phyloP scores from a whole-genome alignment of 1,284 basidiomycete genomes.

The Caloboletus inedulis region DNA sequence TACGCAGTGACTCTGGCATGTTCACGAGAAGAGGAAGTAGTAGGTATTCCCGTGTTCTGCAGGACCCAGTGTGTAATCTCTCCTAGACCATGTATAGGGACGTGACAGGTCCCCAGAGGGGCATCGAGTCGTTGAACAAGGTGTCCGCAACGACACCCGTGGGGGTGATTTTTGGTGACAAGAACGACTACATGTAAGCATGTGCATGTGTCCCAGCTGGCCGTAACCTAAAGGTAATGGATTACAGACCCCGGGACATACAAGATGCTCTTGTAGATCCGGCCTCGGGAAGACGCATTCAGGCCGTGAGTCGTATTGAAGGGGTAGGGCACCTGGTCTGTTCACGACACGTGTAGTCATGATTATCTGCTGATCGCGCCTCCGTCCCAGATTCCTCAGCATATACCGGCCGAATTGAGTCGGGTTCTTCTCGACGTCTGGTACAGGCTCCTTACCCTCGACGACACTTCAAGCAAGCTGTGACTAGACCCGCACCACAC shows the following conservation, averaged over 20 bases:
- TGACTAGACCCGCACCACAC: not conserved
- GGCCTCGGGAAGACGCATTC: constrained; percentile 41
- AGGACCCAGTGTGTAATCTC: not conserved
- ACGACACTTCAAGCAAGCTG: constrained; percentile 12
- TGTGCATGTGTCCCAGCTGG: constrained; percentile 15
- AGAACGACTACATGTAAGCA: constrained; percentile 51
- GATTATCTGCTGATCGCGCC: not conserved
- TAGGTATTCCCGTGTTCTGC: constrained; percentile 19
- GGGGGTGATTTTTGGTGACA: constrained; percentile 49
- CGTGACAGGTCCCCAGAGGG: constrained; percentile 43
- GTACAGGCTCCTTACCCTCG: constrained; percentile 2
- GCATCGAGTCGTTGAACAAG: constrained; percentile 42
- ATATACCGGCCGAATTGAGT: constrained; percentile 21
- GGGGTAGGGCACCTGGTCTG: constrained; percentile 50
- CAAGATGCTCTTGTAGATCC: constrained; percentile 47
- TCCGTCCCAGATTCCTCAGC: constrained; percentile 25
- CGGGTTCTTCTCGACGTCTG: constrained; percentile 22
- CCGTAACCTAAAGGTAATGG: not conserved
- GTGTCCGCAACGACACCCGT: constrained; percentile 42
- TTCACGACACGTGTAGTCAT: not conserved
- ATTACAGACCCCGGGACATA: constrained; percentile 38
- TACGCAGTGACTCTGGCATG: constrained; percentile 49
- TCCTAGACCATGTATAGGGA: constrained; percentile 33
- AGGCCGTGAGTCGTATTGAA: constrained; percentile 38
- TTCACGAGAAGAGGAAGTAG: constrained; percentile 54